Conservation (phyloP, 139 green algal species). For the Chlorella sp. region DNA sequence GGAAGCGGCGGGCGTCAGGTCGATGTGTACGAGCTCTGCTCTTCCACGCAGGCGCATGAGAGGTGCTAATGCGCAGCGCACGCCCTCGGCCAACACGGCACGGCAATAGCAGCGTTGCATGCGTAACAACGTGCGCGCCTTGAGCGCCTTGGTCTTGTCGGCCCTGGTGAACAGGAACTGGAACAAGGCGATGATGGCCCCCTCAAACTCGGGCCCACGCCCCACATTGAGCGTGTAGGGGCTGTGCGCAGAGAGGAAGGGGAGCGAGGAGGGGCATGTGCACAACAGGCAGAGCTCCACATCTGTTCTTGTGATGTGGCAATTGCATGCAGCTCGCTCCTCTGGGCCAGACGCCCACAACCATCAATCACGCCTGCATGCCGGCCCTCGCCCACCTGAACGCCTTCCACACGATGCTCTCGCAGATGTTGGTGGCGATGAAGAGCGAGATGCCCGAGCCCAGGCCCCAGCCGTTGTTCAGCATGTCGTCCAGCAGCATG, state of each 20-base stretch:
- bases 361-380: not conserved
- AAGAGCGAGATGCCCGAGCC: conserved; percentile 99
- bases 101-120: not conserved
- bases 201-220: conserved; percentile 96
- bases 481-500: conserved; percentile 98
- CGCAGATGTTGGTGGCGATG: conserved; percentile 99
- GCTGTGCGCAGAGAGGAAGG: not conserved
- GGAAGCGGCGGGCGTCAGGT: no score
- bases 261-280: no score
- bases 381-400: conserved; percentile 62
- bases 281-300: no score
- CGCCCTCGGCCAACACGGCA: not conserved
- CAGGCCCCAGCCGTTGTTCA: conserved; percentile 97
- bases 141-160: conserved; percentile 85
- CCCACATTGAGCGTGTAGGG: conserved; percentile 65
- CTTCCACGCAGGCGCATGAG: no score
- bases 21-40: no score
- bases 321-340: no score
- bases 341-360: not conserved
- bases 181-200: conserved; percentile 96
- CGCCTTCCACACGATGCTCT: conserved; percentile 99
- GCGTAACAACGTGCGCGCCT: conserved; percentile 1
- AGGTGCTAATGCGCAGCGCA: no score
- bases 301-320: no score
- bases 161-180: conserved; percentile 93